Evolutionary conservation across 2,329 filamentous ascomycete genomes (phyloP), one percentile per base, ranked within the genome.

Genomic region (Byssoonygena ceratinophila): DNA sequence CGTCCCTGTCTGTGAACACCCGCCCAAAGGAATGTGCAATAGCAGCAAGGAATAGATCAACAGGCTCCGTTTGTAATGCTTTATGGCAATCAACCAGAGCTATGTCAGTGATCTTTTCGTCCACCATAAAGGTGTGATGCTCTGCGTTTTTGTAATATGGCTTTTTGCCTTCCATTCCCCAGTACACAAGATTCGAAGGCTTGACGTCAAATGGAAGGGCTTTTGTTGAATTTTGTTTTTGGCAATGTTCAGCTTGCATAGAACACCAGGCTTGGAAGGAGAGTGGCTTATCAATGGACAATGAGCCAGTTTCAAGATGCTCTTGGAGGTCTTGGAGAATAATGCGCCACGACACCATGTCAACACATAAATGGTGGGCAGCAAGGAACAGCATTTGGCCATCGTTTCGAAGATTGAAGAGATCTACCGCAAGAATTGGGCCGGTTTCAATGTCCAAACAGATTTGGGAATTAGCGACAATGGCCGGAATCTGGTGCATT

Each of bases 11-110:
- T 0, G 62, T 59, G 54, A 77, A 77, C 0, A 66, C 63, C 14
- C 62, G 65, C 3, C 59, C 59, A 59, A 76, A 76, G 0, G 74
- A 74, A 43, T 74, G 46, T 59, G 69, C 52, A 64, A 67, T 53
- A 52, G 69, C 58, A 8, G 68, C 57, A 14, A 71, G 61, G 22
- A 71, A 55, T 11, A 71, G 54, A 46, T 71, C 68, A 36, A 70
- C 57, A 1, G 67, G 64, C 41, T 71, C 68, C 1, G 67, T 69
- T 11, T 64, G 61, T 32, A 70, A 63, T 4, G 63, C 53, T 12
- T 60, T 58, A 36, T 69, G 64, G 41, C 65, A 68, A 18, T 53
- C 57, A 9, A 60, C 60, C 34, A 70, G 59, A 1, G 68, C 59
- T 8, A 64, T 62, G 5, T 57, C 49, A 20, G 67, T 69, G 1